Conservation (phyloP, 2,329 filamentous ascomycete genomes). For the Hymenoscyphus infarciens region DNA sequence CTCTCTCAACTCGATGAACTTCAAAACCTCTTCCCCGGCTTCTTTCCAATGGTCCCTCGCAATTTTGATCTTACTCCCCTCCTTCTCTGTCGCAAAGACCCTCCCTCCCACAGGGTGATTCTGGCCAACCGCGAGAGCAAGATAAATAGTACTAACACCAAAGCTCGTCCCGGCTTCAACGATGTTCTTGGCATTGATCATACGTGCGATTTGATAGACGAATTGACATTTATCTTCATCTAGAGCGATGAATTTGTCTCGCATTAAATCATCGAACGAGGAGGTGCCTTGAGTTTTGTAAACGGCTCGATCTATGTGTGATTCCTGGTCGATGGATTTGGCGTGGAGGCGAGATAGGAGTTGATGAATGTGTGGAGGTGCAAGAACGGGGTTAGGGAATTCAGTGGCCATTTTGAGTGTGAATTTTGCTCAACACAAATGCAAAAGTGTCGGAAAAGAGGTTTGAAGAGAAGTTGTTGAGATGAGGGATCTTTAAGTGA, state of each 20-base stretch:
- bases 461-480: too few relatives aligned
- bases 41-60: not conserved
- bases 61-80: not conserved
- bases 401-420: not conserved
- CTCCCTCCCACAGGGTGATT: not conserved
- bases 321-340: not conserved
- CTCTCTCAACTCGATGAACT: not conserved
- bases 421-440: too few relatives aligned
- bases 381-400: not conserved
- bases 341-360: not conserved
- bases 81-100: not conserved
- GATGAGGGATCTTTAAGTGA: too few relatives aligned
- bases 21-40: not conserved
- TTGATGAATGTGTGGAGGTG: not conserved
- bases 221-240: constrained; percentile 56
- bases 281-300: not conserved
- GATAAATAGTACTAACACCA: not conserved
- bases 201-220: constrained; percentile 50
- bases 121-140: not conserved
- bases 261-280: constrained; percentile 40
- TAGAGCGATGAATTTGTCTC: constrained; percentile 56
- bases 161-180: constrained; percentile 49
- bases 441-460: too few relatives aligned
- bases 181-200: constrained; percentile 46
- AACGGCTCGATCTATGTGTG: not conserved